Conservation (phyloP, 78 protist species). For the Thecamonas trahens region DNA sequence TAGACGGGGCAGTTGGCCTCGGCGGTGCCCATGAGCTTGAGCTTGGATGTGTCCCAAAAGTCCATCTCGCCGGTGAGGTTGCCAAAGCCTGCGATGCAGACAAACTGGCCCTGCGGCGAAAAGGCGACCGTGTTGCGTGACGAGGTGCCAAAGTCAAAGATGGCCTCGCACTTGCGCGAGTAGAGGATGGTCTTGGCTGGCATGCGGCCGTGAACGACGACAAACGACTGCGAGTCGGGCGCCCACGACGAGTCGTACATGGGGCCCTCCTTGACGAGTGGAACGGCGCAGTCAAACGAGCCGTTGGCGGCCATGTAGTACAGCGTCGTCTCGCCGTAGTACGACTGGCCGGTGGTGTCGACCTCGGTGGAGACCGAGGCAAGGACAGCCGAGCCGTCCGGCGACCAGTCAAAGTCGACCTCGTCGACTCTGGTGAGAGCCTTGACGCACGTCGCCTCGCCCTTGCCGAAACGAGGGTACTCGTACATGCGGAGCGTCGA, state of each 20-base stretch:
- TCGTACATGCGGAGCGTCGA: background rate
- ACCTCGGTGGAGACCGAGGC: conserved; percentile 27
- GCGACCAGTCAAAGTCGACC: background rate
- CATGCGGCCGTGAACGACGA: conserved; percentile 41
- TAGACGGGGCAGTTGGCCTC: conserved; percentile 5
- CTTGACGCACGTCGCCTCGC: background rate
- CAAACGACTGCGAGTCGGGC: conserved; percentile 29
- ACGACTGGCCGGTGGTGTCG: conserved; percentile 34
- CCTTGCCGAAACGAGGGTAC: background rate
- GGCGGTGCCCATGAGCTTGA: background rate
- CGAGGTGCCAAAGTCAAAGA: conserved; percentile 52
- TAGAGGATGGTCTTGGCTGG: conserved; percentile 42
- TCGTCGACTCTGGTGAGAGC: conserved; percentile 8
- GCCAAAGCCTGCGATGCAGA: conserved; percentile 52
- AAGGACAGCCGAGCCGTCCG: conserved; percentile 15
- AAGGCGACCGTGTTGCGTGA: conserved; percentile 38
- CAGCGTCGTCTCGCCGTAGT: conserved; percentile 50
- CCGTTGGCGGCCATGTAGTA: conserved; percentile 2
- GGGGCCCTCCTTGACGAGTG: conserved; percentile 31
- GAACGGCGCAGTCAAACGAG: background rate
- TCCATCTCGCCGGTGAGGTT: conserved; percentile 47
- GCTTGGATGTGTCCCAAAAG: conserved; percentile 20
- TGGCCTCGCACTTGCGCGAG: conserved; percentile 21
- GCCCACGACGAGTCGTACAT: conserved; percentile 50
- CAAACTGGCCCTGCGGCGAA: conserved; percentile 12